Evolutionary conservation across 1,284 basidiomycete genomes (phyloP), one percentile per base, ranked within the genome.

Genomic region (Wallemia ichthyophaga): DNA sequence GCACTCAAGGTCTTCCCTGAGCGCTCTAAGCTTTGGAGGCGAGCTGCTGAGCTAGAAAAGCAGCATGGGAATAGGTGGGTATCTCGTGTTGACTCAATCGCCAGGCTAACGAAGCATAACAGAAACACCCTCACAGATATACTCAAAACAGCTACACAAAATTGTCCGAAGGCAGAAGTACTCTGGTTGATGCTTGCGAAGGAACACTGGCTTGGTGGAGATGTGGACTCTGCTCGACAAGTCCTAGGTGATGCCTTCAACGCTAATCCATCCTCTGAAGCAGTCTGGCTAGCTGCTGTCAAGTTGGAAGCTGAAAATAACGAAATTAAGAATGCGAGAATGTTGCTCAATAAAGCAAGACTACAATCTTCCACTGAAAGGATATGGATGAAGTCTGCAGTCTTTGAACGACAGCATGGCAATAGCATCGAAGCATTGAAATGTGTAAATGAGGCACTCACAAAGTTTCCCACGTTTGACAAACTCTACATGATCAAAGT

Each of bases 351-450:
- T 59, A 81, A 91, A 62, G 92, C 92, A 5, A 74, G 91, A 60
- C 80, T 78, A 15, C 85, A 92, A 25, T 89, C 91, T 0, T 83
- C 86, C 65, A 92, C 89, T 0, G 82, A 89, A 64, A 65, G 89
- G 86, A 91, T 94, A 60, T 98, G 92, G 92, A 86, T 96, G 84
- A 98, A 98, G 70, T 88, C 85, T 2, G 89, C 85, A 1, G 83
- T 88, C 0, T 88, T 98, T 64, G 89, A 95, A 67, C 78, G 91
- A 1, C 83, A 92, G 66, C 82, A 91, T 67, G 83, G 82, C 1
- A 76, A 81, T 61, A 71, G 78, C 2, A 75, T 78, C n/a, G 75
- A 75, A 2, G 87, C 89, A 0, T 74, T 95, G 5, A 73, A 78
- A 62, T 82, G 82, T 0, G 74, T 88, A 15, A 74, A 78, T n/a